Percentiles rank a stretch among this genome's conserved stretches.
phyloP scores from a whole-genome alignment of 1,284 basidiomycete species.

The Melampsora medusae region DNA sequence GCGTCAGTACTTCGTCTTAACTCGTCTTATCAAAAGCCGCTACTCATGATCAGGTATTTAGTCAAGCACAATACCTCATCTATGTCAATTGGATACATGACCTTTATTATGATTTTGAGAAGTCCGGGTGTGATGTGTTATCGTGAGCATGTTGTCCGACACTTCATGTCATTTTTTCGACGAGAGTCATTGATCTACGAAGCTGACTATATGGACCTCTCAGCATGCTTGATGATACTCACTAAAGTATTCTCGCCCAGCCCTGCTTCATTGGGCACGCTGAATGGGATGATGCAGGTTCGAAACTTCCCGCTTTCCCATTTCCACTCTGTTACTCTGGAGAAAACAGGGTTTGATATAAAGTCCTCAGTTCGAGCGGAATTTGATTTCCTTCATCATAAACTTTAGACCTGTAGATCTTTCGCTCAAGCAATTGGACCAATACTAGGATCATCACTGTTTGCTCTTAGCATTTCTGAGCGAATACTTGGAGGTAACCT shows the following conservation, averaged over 20 bases:
- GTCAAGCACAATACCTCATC: conserved; percentile 11
- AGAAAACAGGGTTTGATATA: too few species aligned
- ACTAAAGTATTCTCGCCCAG: conserved; percentile 24
- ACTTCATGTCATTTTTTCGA: too few species aligned
- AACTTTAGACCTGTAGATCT: conserved; percentile 11
- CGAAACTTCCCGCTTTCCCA: too few species aligned
- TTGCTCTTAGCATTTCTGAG: conserved; percentile 21
- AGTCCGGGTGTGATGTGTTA: conserved; percentile 36
- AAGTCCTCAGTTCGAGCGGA: too few species aligned
- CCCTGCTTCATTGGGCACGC: conserved; percentile 12
- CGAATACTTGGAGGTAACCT: conserved; percentile 17
- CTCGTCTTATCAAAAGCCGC: background rate
- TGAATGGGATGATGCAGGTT: conserved; percentile 39
- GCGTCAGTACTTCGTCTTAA: conserved; percentile 5
- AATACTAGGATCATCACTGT: conserved; percentile 23
- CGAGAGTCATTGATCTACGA: too few species aligned
- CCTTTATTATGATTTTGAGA: conserved; percentile 12
- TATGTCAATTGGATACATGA: conserved; percentile 18
- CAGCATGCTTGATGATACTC: conserved; percentile 31
- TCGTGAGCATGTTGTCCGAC: background rate
- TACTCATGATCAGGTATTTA: background rate
- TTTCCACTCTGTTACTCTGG: too few species aligned
- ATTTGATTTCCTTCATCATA: too few species aligned
- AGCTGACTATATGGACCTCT: too few species aligned
- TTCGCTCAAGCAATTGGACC: conserved; percentile 30